A percentile compares a stretch with the other conserved stretches of the same genome.
Evolutionary conservation across 768 basidiomycete genomes (phyloP).

Genomic region (Lepiota venenata): DNA sequence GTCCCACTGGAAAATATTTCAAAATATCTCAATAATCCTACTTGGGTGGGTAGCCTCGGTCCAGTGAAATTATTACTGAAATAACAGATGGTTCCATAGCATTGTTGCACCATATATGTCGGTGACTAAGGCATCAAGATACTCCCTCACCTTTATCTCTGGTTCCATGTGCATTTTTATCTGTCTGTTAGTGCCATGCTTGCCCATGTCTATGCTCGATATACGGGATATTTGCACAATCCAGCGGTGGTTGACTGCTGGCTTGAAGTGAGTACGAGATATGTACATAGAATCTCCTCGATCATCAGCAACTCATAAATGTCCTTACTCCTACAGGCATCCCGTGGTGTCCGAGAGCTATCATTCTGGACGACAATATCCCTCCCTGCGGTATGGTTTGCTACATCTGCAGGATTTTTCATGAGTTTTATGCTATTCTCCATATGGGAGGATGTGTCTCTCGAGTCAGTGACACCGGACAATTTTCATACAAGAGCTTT

Average conservation of each 20-base stretch:
- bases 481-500: too few relatives aligned
- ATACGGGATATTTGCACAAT: background rate
- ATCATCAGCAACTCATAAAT: too few relatives aligned
- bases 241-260: background rate
- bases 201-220: background rate
- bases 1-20: too few relatives aligned
- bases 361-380: background rate
- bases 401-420: background rate
- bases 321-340: background rate
- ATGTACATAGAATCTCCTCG: too few relatives aligned
- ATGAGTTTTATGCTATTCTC: background rate
- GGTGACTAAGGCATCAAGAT: background rate
- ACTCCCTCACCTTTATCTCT: background rate
- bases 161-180: background rate
- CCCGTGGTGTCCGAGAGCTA: too few relatives aligned
- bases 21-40: too few relatives aligned
- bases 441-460: too few relatives aligned
- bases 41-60: too few relatives aligned
- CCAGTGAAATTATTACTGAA: too few relatives aligned
- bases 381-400: background rate
- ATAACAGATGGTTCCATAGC: background rate
- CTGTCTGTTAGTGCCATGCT: background rate
- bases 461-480: too few relatives aligned
- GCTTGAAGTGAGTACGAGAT: background rate
- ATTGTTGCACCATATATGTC: background rate